Conservation (phyloP, 73 alveolate species). For the Paramecium sonneborni region DNA sequence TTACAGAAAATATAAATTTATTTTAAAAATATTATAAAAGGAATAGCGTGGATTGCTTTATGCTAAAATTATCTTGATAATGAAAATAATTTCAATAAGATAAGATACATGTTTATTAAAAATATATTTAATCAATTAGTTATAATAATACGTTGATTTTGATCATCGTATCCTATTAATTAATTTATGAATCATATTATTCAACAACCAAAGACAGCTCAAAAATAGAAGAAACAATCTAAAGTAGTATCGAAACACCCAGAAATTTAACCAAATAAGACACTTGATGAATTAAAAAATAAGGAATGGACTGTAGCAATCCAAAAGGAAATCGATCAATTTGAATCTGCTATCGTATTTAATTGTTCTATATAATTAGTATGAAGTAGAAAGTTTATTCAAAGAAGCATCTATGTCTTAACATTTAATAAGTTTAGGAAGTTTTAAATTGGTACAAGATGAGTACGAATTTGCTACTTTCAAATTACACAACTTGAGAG, state of each 20-base stretch:
- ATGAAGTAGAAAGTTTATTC: background rate
- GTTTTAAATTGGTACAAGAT: background rate
- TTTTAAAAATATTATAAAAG: no score
- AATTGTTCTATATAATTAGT: background rate
- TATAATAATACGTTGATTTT: background rate
- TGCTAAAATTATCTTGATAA: no score
- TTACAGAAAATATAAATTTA: no score
- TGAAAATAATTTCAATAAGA: no score
- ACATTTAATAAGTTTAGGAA: background rate
- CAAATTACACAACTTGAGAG: background rate
- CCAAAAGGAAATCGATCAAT: background rate
- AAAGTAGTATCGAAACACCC: background rate
- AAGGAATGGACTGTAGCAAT: background rate
- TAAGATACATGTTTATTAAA: no score
- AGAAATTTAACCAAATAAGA: background rate
- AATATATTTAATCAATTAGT: background rate
- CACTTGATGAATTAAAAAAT: background rate
- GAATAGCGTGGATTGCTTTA: no score
- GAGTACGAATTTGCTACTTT: background rate
- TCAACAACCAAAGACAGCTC: background rate
- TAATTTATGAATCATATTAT: background rate
- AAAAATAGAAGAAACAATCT: background rate
- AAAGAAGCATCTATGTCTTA: background rate
- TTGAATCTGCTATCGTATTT: background rate
- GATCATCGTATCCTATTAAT: background rate